Base-by-base conservation (phyloP, 257 asterid species). In the Echium plantagineum region DNA sequence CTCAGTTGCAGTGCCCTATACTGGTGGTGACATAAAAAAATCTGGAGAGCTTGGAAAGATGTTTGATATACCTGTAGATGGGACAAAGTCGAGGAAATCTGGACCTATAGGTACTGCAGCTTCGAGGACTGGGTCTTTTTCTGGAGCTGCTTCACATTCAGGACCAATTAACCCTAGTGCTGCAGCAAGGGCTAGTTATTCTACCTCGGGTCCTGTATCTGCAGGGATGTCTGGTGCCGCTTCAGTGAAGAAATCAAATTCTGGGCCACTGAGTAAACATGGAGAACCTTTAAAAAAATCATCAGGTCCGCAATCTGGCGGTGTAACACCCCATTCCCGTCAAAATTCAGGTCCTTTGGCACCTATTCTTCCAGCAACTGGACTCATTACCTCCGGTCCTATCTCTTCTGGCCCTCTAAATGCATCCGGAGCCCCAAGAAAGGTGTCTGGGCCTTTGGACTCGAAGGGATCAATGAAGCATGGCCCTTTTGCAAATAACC, bases 11-110 rank as follows among this genome's bases (percentile, higher is more conserved):
- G 73, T 82, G 86, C 97, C 97, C 47, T 89, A 89, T 74, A 89
- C 97, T 13, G 97, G 95, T 19, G 95, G 97, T 60, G 97, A 89
- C 74, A 84, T 84, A 47, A 89, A 89, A 74, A 89, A 73, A 72
- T 89, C 97, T 1, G 97, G 97, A 28, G 97, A 89, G 76, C 95
- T 89, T 4, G 94, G 97, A 8, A 86, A 89, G 73, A 89, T 89
- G 97, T 89, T 89, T 53, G 95, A 80, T 63, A 83, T 89, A 61
- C 95, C 97, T 20, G 81, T 72, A 12, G 97, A 84, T 59, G 79
- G 83, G 56, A 79, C 97, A 9, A 86, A 80, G 76, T 78, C 94
- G 9, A 78, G 95, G 69, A 89, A 86, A 77, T 86, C 97, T 4
- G 95, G 95, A 35, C 94, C 97, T 63, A 71, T 87, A 53, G 71